Evolutionary conservation across 306 rosid genomes (phyloP), one percentile per base, ranked within the genome.

Genomic region (Cicer yamashitae): DNA sequence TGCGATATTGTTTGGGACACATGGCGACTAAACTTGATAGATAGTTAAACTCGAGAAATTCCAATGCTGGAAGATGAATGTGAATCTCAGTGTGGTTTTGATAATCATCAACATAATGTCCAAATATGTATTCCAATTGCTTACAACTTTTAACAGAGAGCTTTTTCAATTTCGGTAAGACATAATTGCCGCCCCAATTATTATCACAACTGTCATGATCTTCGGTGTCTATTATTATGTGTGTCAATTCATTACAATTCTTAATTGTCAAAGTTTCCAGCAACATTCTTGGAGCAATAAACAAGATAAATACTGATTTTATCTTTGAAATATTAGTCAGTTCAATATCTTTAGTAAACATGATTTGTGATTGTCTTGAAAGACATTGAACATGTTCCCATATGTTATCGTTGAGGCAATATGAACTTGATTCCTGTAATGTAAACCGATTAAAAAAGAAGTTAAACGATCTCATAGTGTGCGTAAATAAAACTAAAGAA

Each of bases 1-100:
- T 11, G 1, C 8, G 7, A 17, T 38, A 15, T 6, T 54, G 39
- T 10, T 15, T 37, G 0, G 51, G 7, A 14, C 20, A 53, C 22
- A 71, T 40, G 53, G 39, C 34, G 0, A 9, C 20, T 6, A 53
- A 3, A 54, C 11, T 37, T 40, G 40, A 14, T 0, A 71, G 64
- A 2, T 38, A 1, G 0, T 0, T 0, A n/a, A 54, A 41, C 0
- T 0, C 0, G 7, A 71, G 53, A 2, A 0, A 0, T 39, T 40
- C 1, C 52, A 71, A 39, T 2, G 17, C 13, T 30, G 5, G 37
- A 30, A 30, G 5, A 30, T 30, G 37, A 30, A 30, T 30, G 37
- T 30, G 6, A 30, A 30, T 30, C 37, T 30, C 37, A 30, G 0
- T 30, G 37, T 30, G 6, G 37, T 30, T 30, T 30, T 30, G 37